phyloP scores from a whole-genome alignment of 2,329 filamentous ascomycete species.

The Fusarium sp. region DNA sequence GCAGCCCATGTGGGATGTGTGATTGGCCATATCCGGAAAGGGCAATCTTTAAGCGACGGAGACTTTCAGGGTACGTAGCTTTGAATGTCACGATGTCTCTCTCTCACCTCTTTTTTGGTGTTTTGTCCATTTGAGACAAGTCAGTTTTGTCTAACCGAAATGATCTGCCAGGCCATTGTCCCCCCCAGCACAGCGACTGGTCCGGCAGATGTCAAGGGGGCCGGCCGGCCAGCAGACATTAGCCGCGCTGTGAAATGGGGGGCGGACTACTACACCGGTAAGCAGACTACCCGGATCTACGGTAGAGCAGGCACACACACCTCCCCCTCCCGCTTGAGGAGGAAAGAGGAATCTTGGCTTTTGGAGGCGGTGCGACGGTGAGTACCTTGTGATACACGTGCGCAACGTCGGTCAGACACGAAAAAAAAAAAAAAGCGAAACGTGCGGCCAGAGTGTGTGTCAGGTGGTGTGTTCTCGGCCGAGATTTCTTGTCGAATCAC shows the following conservation, averaged over 20 bases:
- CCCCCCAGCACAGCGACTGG: background rate
- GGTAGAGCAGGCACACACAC: background rate
- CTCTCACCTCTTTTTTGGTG: background rate
- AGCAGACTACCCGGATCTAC: slow-evolving; percentile 3
- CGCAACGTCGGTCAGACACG: slow-evolving; percentile 7
- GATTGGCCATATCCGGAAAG: background rate
- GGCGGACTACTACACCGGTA: background rate
- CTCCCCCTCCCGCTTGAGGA: slow-evolving; percentile 7
- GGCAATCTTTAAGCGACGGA: background rate
- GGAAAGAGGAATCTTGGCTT: slow-evolving; percentile 25
- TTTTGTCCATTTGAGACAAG: background rate
- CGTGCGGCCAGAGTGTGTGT: slow-evolving; percentile 21
- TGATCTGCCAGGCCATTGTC: background rate
- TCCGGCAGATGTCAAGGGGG: background rate
- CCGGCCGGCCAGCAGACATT: background rate
- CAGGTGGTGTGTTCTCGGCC: slow-evolving; percentile 34
- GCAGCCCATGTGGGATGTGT: background rate
- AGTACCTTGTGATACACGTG: slow-evolving; percentile 18
- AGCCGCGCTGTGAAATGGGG: background rate
- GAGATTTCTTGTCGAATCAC: slow-evolving; percentile 30
- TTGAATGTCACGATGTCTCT: slow-evolving; percentile 1
- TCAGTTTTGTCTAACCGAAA: background rate
- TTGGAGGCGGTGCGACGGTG: slow-evolving; percentile 2
- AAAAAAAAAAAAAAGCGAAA: background rate
- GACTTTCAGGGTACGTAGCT: background rate